A percentile compares a stretch with the other conserved stretches of the same genome.
Conservation (phyloP, 768 basidiomycete genomes). For the Chalciporus chontae region DNA sequence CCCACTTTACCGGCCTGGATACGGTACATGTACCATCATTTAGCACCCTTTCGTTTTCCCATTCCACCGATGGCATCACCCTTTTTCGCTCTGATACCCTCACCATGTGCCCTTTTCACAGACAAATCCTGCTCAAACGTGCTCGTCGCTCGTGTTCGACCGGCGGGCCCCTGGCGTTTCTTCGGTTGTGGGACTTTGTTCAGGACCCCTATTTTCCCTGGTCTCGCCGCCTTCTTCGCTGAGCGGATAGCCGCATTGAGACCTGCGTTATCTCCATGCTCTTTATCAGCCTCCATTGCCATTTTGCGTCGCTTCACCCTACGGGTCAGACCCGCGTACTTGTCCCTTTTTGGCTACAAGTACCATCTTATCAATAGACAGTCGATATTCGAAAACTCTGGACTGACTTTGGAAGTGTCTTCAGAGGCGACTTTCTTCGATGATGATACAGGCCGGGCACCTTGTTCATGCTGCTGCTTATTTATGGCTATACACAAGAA, state of each 20-base stretch:
- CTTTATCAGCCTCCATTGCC: constrained; percentile 76
- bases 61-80: constrained; percentile 52
- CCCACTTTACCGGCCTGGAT: neutral
- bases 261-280: constrained; percentile 48
- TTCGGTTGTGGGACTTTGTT: constrained; percentile 32
- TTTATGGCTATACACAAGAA: constrained; percentile 52
- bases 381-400: neutral
- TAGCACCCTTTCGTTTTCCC: constrained; percentile 47
- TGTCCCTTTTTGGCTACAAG: constrained; percentile 68
- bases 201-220: constrained; percentile 69
- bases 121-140: constrained; percentile 63
- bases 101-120: constrained; percentile 37
- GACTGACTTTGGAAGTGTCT: constrained; percentile 41
- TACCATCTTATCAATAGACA: constrained; percentile 5
- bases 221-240: constrained; percentile 76
- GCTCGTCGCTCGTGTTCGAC: constrained; percentile 30
- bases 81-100: constrained; percentile 66
- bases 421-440: constrained; percentile 34
- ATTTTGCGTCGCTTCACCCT: constrained; percentile 85
- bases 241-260: constrained; percentile 77
- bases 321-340: constrained; percentile 80
- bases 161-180: constrained; percentile 32
- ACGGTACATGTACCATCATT: constrained; percentile 18
- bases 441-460: constrained; percentile 39
- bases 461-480: constrained; percentile 69